A percentile compares a stretch with the other conserved stretches of the same genome.
These are phyloP conservation scores for Populus trichocarpa DNA, from an alignment of 441 rosid genomes.

Conservation along the genomic window DNA sequence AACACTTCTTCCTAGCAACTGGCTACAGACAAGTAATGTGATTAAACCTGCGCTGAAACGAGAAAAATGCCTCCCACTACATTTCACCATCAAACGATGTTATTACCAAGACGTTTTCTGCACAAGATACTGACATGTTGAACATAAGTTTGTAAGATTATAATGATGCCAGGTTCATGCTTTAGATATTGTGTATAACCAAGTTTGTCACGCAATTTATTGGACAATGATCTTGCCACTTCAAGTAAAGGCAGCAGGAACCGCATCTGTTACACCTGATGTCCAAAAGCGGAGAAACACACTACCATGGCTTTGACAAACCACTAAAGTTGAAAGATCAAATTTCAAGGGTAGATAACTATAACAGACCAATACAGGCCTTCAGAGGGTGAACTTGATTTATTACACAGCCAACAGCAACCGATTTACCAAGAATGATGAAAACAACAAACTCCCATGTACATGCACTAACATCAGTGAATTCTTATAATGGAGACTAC, in stretches of 20 bases:
- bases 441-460: constrained; percentile 5
- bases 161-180: too few relatives aligned
- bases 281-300: too few relatives aligned
- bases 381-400: not conserved
- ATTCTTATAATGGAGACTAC: constrained; percentile 15
- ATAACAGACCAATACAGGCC: constrained; percentile 5
- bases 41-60: too few relatives aligned
- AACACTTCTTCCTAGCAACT: too few relatives aligned
- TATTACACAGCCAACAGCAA: not conserved
- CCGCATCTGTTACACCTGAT: not conserved
- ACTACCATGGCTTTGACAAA: not conserved
- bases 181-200: too few relatives aligned
- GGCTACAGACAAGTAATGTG: too few relatives aligned
- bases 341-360: not conserved
- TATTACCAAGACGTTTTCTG: too few relatives aligned
- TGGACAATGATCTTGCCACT: not conserved
- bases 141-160: too few relatives aligned
- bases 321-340: not conserved
- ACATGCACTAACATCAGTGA: constrained; percentile 12
- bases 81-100: too few relatives aligned
- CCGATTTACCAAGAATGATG: not conserved
- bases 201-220: too few relatives aligned
- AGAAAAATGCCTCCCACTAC: too few relatives aligned
- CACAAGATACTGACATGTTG: too few relatives aligned
- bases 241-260: not conserved